Evolutionary conservation across 352 stramenopile genomes (phyloP).

Genomic region (Aphanomyces cochlioides): DNA sequence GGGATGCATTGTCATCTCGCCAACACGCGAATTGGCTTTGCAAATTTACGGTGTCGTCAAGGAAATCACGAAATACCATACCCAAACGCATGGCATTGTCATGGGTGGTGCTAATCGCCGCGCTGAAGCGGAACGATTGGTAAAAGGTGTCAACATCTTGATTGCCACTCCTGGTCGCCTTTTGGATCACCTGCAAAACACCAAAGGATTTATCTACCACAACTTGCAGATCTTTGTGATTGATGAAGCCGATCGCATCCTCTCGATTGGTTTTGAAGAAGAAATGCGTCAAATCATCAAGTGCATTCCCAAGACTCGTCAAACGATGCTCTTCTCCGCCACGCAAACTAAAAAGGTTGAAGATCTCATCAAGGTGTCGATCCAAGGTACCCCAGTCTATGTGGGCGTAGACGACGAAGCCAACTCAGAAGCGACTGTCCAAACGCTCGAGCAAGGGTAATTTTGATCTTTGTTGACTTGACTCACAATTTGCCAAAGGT

Average conservation of each 20-base stretch:
- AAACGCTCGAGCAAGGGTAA: constrained; percentile 94
- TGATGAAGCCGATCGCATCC: constrained; percentile 98
- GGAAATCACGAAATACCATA: constrained; percentile 94
- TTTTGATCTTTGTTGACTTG: neutral
- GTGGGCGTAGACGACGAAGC: constrained; percentile 93
- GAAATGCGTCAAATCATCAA: constrained; percentile 99
- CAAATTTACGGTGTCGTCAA: constrained; percentile 99
- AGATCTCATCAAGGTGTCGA: constrained; percentile 90
- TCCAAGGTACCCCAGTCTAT: constrained; percentile 96
- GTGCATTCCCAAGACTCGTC: constrained; percentile 95
- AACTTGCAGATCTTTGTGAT: constrained; percentile 97
- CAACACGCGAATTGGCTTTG: constrained; percentile 96
- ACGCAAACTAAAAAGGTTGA: constrained; percentile 99
- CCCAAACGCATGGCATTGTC: constrained; percentile 95
- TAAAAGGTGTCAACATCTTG: constrained; percentile 96
- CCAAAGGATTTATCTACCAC: constrained; percentile 96
- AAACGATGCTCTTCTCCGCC: constrained; percentile 99
- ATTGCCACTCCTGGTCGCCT: constrained; percentile 97
- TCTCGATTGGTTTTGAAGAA: constrained; percentile 99
- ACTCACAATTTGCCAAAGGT: constrained; percentile 40
- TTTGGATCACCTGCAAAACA: constrained; percentile 98
- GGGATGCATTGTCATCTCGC: constrained; percentile 97
- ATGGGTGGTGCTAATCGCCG: constrained; percentile 97
- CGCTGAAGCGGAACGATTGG: constrained; percentile 92
- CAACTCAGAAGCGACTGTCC: constrained; percentile 85